phyloP scores from a whole-genome alignment of 1,139 yeast genomes.

The Candida sp. region DNA sequence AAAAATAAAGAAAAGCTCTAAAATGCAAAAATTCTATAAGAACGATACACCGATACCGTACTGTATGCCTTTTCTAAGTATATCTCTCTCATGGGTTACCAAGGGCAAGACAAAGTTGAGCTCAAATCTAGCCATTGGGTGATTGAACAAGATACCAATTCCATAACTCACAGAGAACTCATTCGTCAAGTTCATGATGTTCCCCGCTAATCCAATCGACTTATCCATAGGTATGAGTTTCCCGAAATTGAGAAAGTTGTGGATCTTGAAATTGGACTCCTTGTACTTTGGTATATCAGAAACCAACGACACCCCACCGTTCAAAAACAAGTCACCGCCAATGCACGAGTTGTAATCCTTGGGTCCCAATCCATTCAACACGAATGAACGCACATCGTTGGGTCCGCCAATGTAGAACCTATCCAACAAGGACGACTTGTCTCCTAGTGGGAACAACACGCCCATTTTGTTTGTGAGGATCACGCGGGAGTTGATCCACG shows the following conservation, averaged over 20 bases:
- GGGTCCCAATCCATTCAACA: conserved; percentile 86
- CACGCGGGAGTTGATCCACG: conserved; percentile 31
- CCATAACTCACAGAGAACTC: conserved; percentile 65
- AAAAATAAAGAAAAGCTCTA: background rate
- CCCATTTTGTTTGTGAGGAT: conserved; percentile 57
- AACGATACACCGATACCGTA: conserved; percentile 93
- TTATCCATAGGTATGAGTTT: conserved; percentile 54
- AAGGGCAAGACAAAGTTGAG: conserved; percentile 85
- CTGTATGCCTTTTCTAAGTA: conserved; percentile 83
- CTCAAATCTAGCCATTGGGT: conserved; percentile 92
- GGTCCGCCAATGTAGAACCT: conserved; percentile 70
- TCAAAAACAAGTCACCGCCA: conserved; percentile 82
- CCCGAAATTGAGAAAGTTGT: conserved; percentile 77
- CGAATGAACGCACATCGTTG: conserved; percentile 79
- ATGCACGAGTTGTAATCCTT: conserved; percentile 60
- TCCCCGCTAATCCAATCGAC: conserved; percentile 16
- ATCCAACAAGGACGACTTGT: conserved; percentile 58
- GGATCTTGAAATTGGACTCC: conserved; percentile 70
- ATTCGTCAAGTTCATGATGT: conserved; percentile 26
- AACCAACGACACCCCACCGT: conserved; percentile 73
- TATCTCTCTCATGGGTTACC: conserved; percentile 65
- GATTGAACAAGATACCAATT: conserved; percentile 78
- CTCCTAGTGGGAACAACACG: conserved; percentile 39
- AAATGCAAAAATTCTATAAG: conserved; percentile 41
- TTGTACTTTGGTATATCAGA: conserved; percentile 63